A percentile compares a stretch with the other conserved stretches of the same genome.
Evolutionary conservation across 164 flowering plant species (phyloP).

Genomic region (Akebia trifoliata): DNA sequence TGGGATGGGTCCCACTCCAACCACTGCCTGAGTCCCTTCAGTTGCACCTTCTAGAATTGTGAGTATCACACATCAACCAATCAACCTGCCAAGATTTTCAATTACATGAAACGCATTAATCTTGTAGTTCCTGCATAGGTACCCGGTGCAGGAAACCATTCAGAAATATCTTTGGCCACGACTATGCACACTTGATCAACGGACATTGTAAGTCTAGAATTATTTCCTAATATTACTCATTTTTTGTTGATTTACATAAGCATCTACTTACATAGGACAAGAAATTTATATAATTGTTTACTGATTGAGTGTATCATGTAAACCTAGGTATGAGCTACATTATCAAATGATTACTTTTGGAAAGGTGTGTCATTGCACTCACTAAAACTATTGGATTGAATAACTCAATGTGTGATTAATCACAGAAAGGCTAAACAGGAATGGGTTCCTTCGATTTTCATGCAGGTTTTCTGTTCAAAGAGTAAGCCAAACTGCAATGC

Average conservation of each 20-base stretch:
- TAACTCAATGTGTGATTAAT: not conserved
- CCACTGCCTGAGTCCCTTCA: constrained; percentile 72
- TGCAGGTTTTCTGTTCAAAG: constrained; percentile 88
- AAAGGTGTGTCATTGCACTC: constrained; percentile 45
- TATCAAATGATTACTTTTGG: constrained; percentile 95
- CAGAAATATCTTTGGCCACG: constrained; percentile 87
- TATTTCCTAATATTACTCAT: not conserved
- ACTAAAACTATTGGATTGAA: not conserved
- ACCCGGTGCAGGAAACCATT: constrained; percentile 56
- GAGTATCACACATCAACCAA: constrained; percentile 25
- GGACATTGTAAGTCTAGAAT: constrained; percentile 48
- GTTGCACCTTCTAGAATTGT: constrained; percentile 69
- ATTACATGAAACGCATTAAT: constrained; percentile 10
- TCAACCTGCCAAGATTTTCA: not conserved
- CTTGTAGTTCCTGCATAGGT: constrained; percentile 32
- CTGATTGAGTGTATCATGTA: constrained; percentile 13
- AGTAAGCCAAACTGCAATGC: constrained; percentile 75
- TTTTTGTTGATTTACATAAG: not conserved
- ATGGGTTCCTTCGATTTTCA: not conserved
- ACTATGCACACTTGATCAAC: constrained; percentile 54
- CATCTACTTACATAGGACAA: not conserved
- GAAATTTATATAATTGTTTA: not conserved
- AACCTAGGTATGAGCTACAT: constrained; percentile 77
- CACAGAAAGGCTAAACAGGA: not conserved
- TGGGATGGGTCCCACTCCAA: constrained; percentile 93